Base-by-base conservation (phyloP, 2,329 filamentous ascomycete genomes). In the Cladosporium halotolerans region DNA sequence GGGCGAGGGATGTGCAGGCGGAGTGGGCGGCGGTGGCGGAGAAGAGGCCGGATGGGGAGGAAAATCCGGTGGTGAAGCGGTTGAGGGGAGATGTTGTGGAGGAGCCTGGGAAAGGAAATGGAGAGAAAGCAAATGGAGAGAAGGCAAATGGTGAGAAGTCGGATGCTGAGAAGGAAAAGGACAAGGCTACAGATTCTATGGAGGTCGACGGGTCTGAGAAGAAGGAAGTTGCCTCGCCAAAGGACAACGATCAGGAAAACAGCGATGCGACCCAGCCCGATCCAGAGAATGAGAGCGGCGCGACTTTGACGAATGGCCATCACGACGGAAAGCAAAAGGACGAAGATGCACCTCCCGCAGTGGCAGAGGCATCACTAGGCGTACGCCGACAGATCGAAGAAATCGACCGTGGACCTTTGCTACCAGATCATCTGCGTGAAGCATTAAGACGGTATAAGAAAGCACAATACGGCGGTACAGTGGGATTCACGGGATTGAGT, bases 361-460 rank as follows among this genome's bases (percentile, higher is more conserved):
- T 46, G n/a, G 14, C 16, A 9, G 52, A 54, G 16, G 52, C 52
- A n/a, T 38, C 52, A 32, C 33, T 54, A 34, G 45, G 49, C 19
- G 49, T 45, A 8, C 41, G 49, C 23, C 41, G 41, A 38, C 59
- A 61, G 19, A 49, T 68, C 28, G 60, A 64, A 13, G 69, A 71
- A 57, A 61, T 62, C 45, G 71, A 76, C 57, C 70, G 74, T 52
- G 76, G 76, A 4, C 86, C 87, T 1, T 66, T 92, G 44, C 79
- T 84, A 23, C 85, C 88, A 0, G 87, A 89, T 56, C 87, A 91
- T 68, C 68, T 92, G 43, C 76, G 86, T 16, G 87, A 91, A 68
- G 86, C 88, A 4, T 75, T 86, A 66, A 76, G 86, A 53, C 76
- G 86, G 45, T 87, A 88, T 68, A 85, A 81, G 65, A 68, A 78